These are phyloP conservation scores for Kluyveromyces aestuarii DNA, from an alignment of 805 yeast genomes.

Conservation along the genomic window DNA sequence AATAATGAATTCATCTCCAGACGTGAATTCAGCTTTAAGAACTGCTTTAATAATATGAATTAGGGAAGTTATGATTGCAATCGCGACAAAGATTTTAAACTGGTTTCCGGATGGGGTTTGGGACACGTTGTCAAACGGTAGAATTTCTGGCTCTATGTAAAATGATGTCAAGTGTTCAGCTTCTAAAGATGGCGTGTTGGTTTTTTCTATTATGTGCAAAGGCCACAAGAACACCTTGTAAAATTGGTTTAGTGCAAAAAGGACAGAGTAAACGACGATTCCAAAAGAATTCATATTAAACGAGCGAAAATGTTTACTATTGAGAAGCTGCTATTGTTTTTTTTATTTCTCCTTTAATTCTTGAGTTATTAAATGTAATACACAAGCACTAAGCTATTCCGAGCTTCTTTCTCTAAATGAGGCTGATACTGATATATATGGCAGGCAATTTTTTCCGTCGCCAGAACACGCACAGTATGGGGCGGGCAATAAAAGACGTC, in stretches of 20 bases:
- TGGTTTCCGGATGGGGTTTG: not conserved
- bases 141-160: not conserved
- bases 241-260: constrained; percentile 1
- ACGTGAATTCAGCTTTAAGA: not conserved
- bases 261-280: not conserved
- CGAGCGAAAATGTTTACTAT: not conserved
- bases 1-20: not conserved
- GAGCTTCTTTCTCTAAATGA: not conserved
- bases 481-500: not conserved
- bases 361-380: no score
- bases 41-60: not conserved
- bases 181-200: not conserved
- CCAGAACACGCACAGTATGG: not conserved
- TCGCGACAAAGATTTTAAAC: not conserved
- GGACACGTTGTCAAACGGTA: not conserved
- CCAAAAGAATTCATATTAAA: constrained; percentile 1
- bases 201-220: not conserved
- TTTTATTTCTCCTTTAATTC: not conserved
- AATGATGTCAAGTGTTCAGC: not conserved
- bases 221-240: not conserved
- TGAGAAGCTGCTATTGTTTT: not conserved
- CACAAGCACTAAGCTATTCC: not conserved
- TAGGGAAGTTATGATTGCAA: not conserved
- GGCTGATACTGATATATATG: not conserved
- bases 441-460: not conserved